These are phyloP conservation scores for Boletus insuetus DNA, from an alignment of 768 basidiomycete genomes.

Conservation along the genomic window DNA sequence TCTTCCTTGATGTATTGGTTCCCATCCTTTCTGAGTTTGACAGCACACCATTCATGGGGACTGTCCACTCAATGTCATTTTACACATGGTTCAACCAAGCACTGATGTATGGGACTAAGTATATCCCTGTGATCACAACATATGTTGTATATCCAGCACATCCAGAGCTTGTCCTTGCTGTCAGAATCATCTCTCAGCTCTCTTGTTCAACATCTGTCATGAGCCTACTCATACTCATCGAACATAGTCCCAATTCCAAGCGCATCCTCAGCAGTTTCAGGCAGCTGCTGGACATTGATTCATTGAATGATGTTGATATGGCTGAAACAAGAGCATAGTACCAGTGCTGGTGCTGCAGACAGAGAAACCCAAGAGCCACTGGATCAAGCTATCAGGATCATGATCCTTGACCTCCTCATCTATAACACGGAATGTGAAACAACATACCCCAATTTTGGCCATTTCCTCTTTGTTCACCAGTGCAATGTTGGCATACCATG, in stretches of 20 bases:
- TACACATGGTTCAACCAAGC: slow-evolving; percentile 75
- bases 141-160: slow-evolving; percentile 70
- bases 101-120: slow-evolving; percentile 65
- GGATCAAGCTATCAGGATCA: slow-evolving; percentile 67
- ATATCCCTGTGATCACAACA: slow-evolving; percentile 78
- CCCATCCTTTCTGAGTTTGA: too few species aligned
- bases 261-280: slow-evolving; percentile 81
- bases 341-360: slow-evolving; percentile 73
- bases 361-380: slow-evolving; percentile 44
- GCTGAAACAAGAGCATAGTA: slow-evolving; percentile 61
- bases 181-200: slow-evolving; percentile 72
- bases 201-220: slow-evolving; percentile 66
- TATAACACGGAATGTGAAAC: slow-evolving; percentile 63
- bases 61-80: slow-evolving; percentile 59
- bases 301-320: slow-evolving; percentile 54
- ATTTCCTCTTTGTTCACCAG: slow-evolving; percentile 83
- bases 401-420: slow-evolving; percentile 79
- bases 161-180: slow-evolving; percentile 72
- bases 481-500: slow-evolving; percentile 65
- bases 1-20: too few species aligned
- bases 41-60: slow-evolving; percentile 51
- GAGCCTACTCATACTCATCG: slow-evolving; percentile 75
- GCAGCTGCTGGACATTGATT: slow-evolving; percentile 59
- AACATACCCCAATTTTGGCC: slow-evolving; percentile 79
- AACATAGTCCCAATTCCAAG: slow-evolving; percentile 80